Percentiles rank a stretch among this genome's conserved stretches.
These are phyloP conservation scores for Aspergillus intermedius DNA, from an alignment of 2,329 filamentous ascomycete species.

Conservation along the genomic window DNA sequence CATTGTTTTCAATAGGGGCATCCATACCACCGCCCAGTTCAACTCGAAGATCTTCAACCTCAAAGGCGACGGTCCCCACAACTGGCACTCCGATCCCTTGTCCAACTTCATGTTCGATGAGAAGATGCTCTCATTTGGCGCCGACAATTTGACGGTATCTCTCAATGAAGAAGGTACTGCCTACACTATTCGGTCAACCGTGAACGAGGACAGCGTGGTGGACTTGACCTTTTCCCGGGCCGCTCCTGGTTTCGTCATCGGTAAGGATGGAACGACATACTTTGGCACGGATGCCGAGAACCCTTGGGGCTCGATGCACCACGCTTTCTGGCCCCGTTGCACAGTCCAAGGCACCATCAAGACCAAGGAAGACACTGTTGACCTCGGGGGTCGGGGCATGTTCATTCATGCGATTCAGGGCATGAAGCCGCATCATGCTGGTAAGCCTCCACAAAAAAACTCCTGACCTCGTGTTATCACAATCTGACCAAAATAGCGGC, in stretches of 20 bases:
- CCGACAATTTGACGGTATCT: slow-evolving; percentile 76
- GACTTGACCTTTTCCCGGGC: slow-evolving; percentile 73
- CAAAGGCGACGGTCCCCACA: slow-evolving; percentile 62
- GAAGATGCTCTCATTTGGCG: slow-evolving; percentile 75
- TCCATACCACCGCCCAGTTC: slow-evolving; percentile 88
- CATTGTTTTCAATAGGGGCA: slow-evolving; percentile 54
- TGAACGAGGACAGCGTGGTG: slow-evolving; percentile 72
- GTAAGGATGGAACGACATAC: slow-evolving; percentile 73
- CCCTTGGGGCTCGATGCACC: slow-evolving; percentile 89
- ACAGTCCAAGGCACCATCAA: slow-evolving; percentile 74
- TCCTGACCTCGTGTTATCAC: neutral
- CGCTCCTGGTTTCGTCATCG: slow-evolving; percentile 75
- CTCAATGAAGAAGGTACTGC: slow-evolving; percentile 74
- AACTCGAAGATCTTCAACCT: slow-evolving; percentile 86
- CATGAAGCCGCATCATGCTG: slow-evolving; percentile 98
- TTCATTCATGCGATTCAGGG: slow-evolving; percentile 85
- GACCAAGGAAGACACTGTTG: slow-evolving; percentile 71
- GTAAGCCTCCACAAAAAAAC: slow-evolving; percentile 33
- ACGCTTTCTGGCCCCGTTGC: slow-evolving; percentile 91
- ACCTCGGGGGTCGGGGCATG: slow-evolving; percentile 72
- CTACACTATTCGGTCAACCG: slow-evolving; percentile 86
- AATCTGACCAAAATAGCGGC: slow-evolving; percentile 47
- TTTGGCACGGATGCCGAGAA: slow-evolving; percentile 80
- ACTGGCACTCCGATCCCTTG: slow-evolving; percentile 80
- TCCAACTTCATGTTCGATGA: slow-evolving; percentile 76